These are phyloP conservation scores for Rhizophora mangle DNA, from an alignment of 345 rosid genomes.

Conservation along the genomic window DNA sequence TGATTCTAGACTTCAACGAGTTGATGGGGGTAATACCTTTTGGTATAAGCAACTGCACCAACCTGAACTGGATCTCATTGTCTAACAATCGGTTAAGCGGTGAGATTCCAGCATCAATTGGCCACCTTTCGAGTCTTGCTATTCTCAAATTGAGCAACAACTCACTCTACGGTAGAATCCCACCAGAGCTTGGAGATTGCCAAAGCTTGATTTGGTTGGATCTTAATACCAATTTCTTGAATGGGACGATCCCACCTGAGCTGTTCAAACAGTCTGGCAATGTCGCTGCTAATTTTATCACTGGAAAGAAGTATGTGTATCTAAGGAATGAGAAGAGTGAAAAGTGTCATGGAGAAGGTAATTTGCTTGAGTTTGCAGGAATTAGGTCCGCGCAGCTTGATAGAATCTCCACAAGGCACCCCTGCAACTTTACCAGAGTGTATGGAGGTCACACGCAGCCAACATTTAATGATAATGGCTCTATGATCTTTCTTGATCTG, in stretches of 20 bases:
- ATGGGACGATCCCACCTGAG: slow-evolving; percentile 69
- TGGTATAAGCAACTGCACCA: slow-evolving; percentile 71
- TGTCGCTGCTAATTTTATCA: slow-evolving; percentile 64
- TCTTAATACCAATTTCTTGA: slow-evolving; percentile 68
- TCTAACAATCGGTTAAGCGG: slow-evolving; percentile 79
- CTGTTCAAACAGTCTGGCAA: slow-evolving; percentile 87
- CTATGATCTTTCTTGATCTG: slow-evolving; percentile 88
- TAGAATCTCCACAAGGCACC: slow-evolving; percentile 66
- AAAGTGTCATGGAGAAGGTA: slow-evolving; percentile 87
- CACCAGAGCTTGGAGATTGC: slow-evolving; percentile 86
- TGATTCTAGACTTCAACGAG: slow-evolving; percentile 89
- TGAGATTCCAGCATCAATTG: slow-evolving; percentile 74
- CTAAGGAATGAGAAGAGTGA: slow-evolving; percentile 78
- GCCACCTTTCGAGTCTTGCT: slow-evolving; percentile 64
- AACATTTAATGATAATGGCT: slow-evolving; percentile 84
- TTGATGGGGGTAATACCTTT: slow-evolving; percentile 69
- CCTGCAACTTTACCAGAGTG: slow-evolving; percentile 77
- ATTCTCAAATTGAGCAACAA: slow-evolving; percentile 94
- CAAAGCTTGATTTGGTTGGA: slow-evolving; percentile 94
- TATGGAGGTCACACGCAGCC: slow-evolving; percentile 71
- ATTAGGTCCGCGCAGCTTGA: slow-evolving; percentile 53
- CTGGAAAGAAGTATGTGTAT: slow-evolving; percentile 76
- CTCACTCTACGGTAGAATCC: slow-evolving; percentile 71
- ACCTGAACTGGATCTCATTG: slow-evolving; percentile 81
- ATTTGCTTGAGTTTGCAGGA: slow-evolving; percentile 85